These are phyloP conservation scores for Scytalidium sp. DNA, from an alignment of 2,329 filamentous ascomycete genomes.

Conservation along the genomic window DNA sequence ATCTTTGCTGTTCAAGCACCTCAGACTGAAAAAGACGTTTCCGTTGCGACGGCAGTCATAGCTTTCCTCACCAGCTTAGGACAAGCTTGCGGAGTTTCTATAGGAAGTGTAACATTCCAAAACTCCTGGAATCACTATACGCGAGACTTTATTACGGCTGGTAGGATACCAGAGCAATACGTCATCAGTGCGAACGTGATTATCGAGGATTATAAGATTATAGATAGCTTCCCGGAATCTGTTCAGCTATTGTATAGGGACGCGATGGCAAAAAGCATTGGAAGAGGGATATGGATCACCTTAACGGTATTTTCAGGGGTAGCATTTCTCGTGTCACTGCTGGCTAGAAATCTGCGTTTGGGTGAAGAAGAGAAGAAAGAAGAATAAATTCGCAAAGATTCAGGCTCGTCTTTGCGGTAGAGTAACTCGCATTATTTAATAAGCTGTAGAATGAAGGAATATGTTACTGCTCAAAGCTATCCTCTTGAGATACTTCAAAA, in stretches of 20 bases:
- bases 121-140: background rate
- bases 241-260: background rate
- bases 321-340: conserved; percentile 70
- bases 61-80: background rate
- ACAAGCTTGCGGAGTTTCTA: background rate
- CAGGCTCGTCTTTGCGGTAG: too few relatives aligned
- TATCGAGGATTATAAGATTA: background rate
- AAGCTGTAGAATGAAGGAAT: too few relatives aligned
- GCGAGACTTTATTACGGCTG: background rate
- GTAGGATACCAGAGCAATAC: background rate
- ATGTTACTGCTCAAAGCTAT: too few relatives aligned
- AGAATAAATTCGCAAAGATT: conserved; percentile 91
- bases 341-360: conserved; percentile 62
- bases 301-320: conserved; percentile 77
- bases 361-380: conserved; percentile 86
- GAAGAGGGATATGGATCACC: background rate
- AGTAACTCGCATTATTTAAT: too few relatives aligned
- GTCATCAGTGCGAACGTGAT: background rate
- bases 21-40: background rate
- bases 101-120: background rate
- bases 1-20: background rate
- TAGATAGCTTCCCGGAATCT: background rate
- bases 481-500: too few relatives aligned
- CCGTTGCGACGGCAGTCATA: background rate
- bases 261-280: background rate